Evolutionary conservation across 1,139 yeast species (phyloP).

Genomic region (Candida labiduridarum): DNA sequence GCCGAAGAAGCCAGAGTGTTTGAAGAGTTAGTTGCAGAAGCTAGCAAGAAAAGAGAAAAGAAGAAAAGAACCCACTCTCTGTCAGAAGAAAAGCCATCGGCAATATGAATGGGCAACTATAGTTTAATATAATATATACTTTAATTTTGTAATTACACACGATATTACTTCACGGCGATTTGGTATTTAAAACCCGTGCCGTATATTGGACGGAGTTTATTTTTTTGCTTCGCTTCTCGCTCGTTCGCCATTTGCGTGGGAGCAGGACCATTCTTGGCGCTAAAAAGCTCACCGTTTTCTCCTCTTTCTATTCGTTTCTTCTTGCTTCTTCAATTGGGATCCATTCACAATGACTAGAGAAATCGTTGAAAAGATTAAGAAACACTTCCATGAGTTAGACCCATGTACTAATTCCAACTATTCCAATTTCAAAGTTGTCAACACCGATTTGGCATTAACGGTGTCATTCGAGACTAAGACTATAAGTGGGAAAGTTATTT

Average conservation of each 20-base stretch:
- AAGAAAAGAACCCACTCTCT: constrained; percentile 24
- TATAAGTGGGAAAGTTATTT: constrained; percentile 32
- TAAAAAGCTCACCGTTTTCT: not conserved
- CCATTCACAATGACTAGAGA: constrained; percentile 4
- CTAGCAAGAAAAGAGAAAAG: constrained; percentile 76
- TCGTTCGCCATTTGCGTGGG: not conserved
- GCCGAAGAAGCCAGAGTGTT: constrained; percentile 90
- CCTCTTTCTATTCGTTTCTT: not conserved
- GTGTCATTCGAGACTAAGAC: constrained; percentile 32
- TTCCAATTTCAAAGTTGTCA: constrained; percentile 47
- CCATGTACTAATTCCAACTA: constrained; percentile 81
- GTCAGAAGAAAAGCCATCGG: not conserved
- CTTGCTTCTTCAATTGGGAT: not conserved
- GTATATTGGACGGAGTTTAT: constrained; percentile 4
- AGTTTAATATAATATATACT: not conserved
- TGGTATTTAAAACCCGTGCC: not conserved
- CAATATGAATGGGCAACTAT: not conserved
- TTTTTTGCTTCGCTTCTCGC: not conserved
- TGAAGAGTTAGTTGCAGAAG: constrained; percentile 91
- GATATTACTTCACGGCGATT: not conserved
- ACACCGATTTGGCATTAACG: constrained; percentile 28
- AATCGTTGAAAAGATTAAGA: constrained; percentile 11
- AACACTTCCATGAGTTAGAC: constrained; percentile 37
- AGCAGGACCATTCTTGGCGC: not conserved
- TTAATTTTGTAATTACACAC: not conserved